These are phyloP conservation scores for Tetragonia tetragonoides DNA, from an alignment of 148 eudicot species.

Conservation along the genomic window DNA sequence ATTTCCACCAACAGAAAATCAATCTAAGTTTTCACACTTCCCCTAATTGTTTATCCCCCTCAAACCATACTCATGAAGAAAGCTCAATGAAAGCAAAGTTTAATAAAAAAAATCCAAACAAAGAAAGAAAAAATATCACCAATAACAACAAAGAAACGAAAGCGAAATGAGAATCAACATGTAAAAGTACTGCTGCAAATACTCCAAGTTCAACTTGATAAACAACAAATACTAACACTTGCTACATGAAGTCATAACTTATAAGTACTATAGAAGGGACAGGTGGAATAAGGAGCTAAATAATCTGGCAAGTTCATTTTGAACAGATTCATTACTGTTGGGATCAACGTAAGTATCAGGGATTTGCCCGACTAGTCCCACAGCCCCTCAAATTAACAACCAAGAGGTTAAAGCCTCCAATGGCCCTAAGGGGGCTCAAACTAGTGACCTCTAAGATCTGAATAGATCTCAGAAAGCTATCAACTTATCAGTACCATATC, in stretches of 20 bases:
- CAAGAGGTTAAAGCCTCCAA: no score
- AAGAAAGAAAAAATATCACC: background rate
- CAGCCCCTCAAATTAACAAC: no score
- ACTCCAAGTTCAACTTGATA: background rate
- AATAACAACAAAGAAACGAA: conserved; percentile 10
- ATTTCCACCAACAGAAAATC: conserved; percentile 45
- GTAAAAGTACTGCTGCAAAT: background rate
- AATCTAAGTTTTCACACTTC: conserved; percentile 33
- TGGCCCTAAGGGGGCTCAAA: no score
- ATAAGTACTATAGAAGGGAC: background rate
- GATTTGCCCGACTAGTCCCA: no score
- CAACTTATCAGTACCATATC: no score
- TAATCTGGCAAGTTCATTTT: background rate
- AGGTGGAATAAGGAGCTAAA: conserved; percentile 5
- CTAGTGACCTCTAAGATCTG: no score
- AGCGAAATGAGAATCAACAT: background rate
- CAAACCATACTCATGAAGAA: conserved; percentile 21
- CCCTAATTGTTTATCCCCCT: conserved; percentile 23
- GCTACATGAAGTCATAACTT: background rate
- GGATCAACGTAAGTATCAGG: no score
- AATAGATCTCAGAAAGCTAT: no score
- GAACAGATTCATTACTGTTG: background rate
- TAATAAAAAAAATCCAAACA: background rate
- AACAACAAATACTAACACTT: background rate
- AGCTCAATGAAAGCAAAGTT: background rate